These are phyloP conservation scores for Rhizopus sp. DNA, from an alignment of 371 early-diverging fungal genomes.

Conservation along the genomic window DNA sequence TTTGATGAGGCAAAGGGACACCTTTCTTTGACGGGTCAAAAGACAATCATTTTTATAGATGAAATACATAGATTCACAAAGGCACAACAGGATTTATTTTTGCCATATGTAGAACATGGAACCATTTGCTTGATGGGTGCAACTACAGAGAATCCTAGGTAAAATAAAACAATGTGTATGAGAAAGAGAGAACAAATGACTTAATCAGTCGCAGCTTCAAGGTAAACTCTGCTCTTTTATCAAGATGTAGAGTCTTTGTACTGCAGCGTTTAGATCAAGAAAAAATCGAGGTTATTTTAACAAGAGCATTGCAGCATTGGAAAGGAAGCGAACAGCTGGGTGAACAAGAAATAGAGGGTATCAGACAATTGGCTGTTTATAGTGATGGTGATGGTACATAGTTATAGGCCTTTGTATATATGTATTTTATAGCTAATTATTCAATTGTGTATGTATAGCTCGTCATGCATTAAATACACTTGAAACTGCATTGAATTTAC, in stretches of 20 bases:
- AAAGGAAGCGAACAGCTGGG: slow-evolving; percentile 13
- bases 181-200: not conserved
- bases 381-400: slow-evolving; percentile 73
- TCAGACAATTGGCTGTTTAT: slow-evolving; percentile 52
- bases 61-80: slow-evolving; percentile 92
- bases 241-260: slow-evolving; percentile 78
- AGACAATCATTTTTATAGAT: slow-evolving; percentile 81
- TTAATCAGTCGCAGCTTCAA: slow-evolving; percentile 53
- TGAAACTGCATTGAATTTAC: slow-evolving; percentile 59
- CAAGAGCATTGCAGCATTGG: slow-evolving; percentile 56
- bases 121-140: slow-evolving; percentile 80
- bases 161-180: not conserved
- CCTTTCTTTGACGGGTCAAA: slow-evolving; percentile 55
- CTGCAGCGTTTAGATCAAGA: slow-evolving; percentile 63
- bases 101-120: slow-evolving; percentile 82
- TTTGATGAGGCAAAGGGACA: slow-evolving; percentile 74
- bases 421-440: not conserved
- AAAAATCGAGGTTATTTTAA: slow-evolving; percentile 62
- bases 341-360: slow-evolving; percentile 29
- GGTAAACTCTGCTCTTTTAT: slow-evolving; percentile 79
- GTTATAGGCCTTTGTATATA: not conserved
- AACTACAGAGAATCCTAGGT: slow-evolving; percentile 91
- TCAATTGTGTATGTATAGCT: slow-evolving; percentile 37
- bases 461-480: slow-evolving; percentile 70
- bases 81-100: slow-evolving; percentile 85